A percentile compares a stretch with the other conserved stretches of the same genome.
phyloP scores from a whole-genome alignment of 768 basidiomycete genomes.

The Collybia nuda region DNA sequence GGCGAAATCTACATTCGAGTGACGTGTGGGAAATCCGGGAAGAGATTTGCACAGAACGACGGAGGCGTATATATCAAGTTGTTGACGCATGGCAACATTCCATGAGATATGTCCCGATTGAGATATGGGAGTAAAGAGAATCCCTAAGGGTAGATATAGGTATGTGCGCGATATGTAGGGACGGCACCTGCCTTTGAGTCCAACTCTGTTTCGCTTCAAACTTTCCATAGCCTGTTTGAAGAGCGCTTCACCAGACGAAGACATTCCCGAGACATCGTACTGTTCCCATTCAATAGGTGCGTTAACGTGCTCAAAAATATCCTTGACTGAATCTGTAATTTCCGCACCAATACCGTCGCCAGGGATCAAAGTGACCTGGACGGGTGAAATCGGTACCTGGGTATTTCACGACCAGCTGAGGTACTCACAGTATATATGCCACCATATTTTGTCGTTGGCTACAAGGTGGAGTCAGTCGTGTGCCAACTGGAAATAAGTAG shows the following conservation, averaged over 20 bases:
- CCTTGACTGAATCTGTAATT: constrained; percentile 97
- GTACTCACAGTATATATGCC: constrained; percentile 83
- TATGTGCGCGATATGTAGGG: neutral
- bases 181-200: constrained; percentile 80
- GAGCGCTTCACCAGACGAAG: constrained; percentile 88
- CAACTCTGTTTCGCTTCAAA: constrained; percentile 95
- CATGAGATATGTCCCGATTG: constrained; percentile 97
- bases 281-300: constrained; percentile 99
- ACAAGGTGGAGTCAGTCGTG: constrained; percentile 8
- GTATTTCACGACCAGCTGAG: constrained; percentile 6
- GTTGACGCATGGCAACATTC: constrained; percentile 99
- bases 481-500: constrained; percentile 10
- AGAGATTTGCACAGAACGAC: constrained; percentile 98
- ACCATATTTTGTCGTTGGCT: constrained; percentile 89
- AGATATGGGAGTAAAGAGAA: constrained; percentile 97
- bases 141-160: constrained; percentile 54
- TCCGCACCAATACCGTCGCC: constrained; percentile 98
- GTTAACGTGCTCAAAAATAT: constrained; percentile 96
- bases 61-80: constrained; percentile 98
- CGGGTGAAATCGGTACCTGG: constrained; percentile 20
- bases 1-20: constrained; percentile 96
- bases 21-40: constrained; percentile 93
- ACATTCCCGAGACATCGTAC: constrained; percentile 96
- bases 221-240: constrained; percentile 99
- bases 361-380: constrained; percentile 92